Base-by-base conservation (phyloP, 441 rosid genomes). In the Pelargonium fulgidum region DNA sequence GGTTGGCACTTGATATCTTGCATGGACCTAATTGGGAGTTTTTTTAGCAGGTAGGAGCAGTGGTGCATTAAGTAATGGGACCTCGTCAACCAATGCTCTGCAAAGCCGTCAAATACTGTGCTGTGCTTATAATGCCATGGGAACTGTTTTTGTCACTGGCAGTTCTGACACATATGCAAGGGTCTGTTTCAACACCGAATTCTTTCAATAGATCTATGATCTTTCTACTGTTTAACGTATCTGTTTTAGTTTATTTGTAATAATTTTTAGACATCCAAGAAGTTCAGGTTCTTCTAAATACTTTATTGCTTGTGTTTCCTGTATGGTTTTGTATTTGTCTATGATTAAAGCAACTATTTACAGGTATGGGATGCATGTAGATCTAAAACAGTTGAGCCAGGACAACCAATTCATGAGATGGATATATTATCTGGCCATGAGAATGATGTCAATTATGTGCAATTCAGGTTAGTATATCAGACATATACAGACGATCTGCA, bases 371-470 rank as follows among this genome's bases (percentile, higher is more conserved):
- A 78, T 84, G 89, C 97, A 79, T 87, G 85, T 81, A 96, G 83
- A 82, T 69, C 85, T 66, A 89, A 71, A 68, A 72, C 71, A n/a
- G 97, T 84, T 76, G 89, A 85, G 68, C 63, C 87, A 20, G 86
- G 84, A 63, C 96, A 86, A 81, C 96, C 97, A 73, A 88, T 80
- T 87, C 89, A 96, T 84, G 99, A 95, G 87, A 85, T 93, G 69
- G 98, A 91, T 74, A 82, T 88, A 73, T 83, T 95, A 74, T 80
- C 94, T 79, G 99, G 98, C 65, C 99, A 96, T 76, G 98, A 88
- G 71, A 96, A 92, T 83, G 99, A 91, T 79, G 99, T 96, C 64
- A 96, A 96, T 78, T 96, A 96, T 84, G 97, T 96, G 67, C 98
- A 96, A 71, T 96, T 96, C 79, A 88, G 99, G 99, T 89, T 76